A percentile compares a stretch with the other conserved stretches of the same genome.
phyloP scores from a whole-genome alignment of 805 yeast species.

The Debaryomyces tyrocola region DNA sequence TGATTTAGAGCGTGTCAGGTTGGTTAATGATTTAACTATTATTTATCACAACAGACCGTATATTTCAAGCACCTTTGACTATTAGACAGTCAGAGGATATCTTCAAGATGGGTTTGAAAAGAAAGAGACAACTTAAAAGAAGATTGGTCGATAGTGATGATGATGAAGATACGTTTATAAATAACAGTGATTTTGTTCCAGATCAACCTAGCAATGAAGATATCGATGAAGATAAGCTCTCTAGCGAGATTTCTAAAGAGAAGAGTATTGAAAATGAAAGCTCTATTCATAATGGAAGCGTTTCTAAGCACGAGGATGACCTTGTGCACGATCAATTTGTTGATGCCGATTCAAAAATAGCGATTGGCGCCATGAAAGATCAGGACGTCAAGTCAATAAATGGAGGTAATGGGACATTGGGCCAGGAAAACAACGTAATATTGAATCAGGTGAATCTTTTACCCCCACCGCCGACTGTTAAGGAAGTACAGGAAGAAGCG shows the following conservation, averaged over 20 bases:
- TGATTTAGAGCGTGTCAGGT: not conserved
- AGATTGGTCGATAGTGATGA: constrained; percentile 8
- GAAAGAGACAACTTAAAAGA: constrained; percentile 4
- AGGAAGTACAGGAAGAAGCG: not conserved
- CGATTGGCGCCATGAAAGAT: not conserved
- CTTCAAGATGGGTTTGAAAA: constrained; percentile 7
- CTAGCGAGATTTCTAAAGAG: not conserved
- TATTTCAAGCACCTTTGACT: too few species aligned
- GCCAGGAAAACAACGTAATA: not conserved
- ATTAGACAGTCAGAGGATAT: not conserved
- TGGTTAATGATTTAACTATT: not conserved
- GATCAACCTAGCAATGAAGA: not conserved
- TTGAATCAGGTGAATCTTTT: not conserved
- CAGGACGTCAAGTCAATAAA: not conserved
- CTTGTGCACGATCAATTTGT: not conserved
- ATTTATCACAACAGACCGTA: too few species aligned
- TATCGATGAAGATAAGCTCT: not conserved
- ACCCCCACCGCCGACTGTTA: not conserved
- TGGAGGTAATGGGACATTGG: not conserved
- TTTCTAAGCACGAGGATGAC: not conserved
- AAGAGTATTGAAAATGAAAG: not conserved
- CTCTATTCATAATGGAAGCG: not conserved
- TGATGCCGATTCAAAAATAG: not conserved
- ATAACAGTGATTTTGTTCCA: constrained; percentile 36
- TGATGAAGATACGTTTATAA: constrained; percentile 31